Percentiles rank a stretch among this genome's conserved stretches.
These are phyloP conservation scores for Neolentinus lepideus DNA, from an alignment of 1,284 basidiomycete species.

Conservation along the genomic window DNA sequence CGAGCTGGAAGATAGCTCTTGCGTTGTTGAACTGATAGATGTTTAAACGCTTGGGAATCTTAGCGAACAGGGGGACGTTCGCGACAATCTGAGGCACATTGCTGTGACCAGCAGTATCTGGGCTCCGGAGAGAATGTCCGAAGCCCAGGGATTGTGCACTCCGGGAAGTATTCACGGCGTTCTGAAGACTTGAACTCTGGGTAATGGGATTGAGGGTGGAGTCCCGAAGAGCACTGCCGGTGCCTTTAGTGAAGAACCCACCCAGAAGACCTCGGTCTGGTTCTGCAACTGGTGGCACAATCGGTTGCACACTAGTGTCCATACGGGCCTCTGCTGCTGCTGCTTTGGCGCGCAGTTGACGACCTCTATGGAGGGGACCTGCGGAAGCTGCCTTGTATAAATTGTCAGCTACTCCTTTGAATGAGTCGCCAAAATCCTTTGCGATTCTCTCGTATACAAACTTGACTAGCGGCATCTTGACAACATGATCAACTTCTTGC, in stretches of 20 bases:
- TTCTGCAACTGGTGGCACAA: neutral
- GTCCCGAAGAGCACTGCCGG: too few species aligned
- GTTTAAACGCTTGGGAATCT: neutral
- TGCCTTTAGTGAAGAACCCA: neutral
- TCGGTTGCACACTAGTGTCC: neutral
- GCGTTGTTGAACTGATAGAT: neutral
- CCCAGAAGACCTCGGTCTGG: neutral
- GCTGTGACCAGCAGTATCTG: too few species aligned
- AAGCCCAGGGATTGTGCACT: too few species aligned
- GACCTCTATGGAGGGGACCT: neutral
- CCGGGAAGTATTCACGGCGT: too few species aligned
- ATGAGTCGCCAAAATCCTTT: neutral
- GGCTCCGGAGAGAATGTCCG: too few species aligned
- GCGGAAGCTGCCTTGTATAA: neutral
- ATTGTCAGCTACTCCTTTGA: neutral
- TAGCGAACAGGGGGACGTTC: neutral
- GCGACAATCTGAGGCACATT: too few species aligned
- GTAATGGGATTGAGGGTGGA: too few species aligned
- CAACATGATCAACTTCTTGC: constrained; percentile 32
- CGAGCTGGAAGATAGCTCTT: neutral
- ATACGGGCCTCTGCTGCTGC: neutral
- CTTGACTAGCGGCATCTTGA: constrained; percentile 8
- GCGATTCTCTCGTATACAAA: neutral
- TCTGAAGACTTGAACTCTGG: too few species aligned
- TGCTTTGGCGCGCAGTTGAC: neutral